A percentile compares a stretch with the other conserved stretches of the same genome.
These are phyloP conservation scores for Rhizopogon vinicolor DNA, from an alignment of 768 basidiomycete species.

Conservation along the genomic window DNA sequence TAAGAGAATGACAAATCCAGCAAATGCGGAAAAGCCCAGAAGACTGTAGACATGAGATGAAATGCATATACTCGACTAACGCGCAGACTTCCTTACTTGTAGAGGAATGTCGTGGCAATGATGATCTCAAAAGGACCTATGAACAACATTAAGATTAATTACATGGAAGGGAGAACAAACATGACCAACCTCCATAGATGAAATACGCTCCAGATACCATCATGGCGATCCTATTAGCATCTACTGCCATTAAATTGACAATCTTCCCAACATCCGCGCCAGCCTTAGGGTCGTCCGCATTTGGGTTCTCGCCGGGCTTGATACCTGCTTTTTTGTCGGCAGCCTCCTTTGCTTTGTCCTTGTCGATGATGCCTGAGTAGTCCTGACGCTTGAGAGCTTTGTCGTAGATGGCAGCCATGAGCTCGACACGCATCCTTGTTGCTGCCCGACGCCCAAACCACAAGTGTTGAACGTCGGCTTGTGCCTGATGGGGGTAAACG, in stretches of 20 bases:
- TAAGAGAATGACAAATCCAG: slow-evolving; percentile 49
- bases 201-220: slow-evolving; percentile 56
- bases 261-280: slow-evolving; percentile 89
- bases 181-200: slow-evolving; percentile 54
- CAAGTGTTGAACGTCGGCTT: slow-evolving; percentile 70
- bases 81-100: slow-evolving; percentile 44
- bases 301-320: slow-evolving; percentile 18
- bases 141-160: background rate
- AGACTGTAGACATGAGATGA: slow-evolving; percentile 33
- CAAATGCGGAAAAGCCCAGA: slow-evolving; percentile 67
- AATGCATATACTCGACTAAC: background rate
- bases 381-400: slow-evolving; percentile 84
- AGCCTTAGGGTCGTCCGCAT: slow-evolving; percentile 50
- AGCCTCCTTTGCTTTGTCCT: slow-evolving; percentile 30
- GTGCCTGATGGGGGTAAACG: slow-evolving; percentile 31
- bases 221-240: slow-evolving; percentile 59
- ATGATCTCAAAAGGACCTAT: slow-evolving; percentile 73
- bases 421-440: slow-evolving; percentile 68
- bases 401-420: slow-evolving; percentile 86
- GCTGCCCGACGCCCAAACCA: slow-evolving; percentile 78
- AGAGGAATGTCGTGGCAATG: slow-evolving; percentile 70
- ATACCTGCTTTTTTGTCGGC: slow-evolving; percentile 17
- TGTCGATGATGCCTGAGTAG: slow-evolving; percentile 70
- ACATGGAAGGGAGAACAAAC: background rate
- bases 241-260: slow-evolving; percentile 84